Evolutionary conservation across 1,284 basidiomycete genomes (phyloP).

Genomic region (Pseudozyma tsukubaensis): DNA sequence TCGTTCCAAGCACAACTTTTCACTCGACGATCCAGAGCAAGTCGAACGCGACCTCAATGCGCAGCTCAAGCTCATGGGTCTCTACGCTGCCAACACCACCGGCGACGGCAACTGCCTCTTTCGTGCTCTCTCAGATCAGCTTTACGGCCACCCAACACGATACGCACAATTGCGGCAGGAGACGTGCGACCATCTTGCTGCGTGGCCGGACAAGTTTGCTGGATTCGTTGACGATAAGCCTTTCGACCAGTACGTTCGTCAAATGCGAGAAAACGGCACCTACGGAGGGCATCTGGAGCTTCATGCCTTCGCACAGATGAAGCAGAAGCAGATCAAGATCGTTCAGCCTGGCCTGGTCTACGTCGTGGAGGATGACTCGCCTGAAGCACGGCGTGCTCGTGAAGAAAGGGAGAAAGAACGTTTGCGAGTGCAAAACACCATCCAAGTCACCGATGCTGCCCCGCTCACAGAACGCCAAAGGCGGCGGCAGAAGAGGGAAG

Average conservation of each 20-base stretch:
- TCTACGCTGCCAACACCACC: slow-evolving; percentile 66
- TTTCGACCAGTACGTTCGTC: slow-evolving; percentile 62
- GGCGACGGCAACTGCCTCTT: slow-evolving; percentile 68
- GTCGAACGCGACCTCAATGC: slow-evolving; percentile 59
- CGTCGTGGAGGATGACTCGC: slow-evolving; percentile 65
- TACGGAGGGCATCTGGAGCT: slow-evolving; percentile 92
- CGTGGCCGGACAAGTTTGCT: slow-evolving; percentile 79
- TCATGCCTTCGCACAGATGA: slow-evolving; percentile 86
- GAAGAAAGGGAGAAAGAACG: slow-evolving; percentile 50
- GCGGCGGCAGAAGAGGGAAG: slow-evolving; percentile 42
- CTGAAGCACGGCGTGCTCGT: slow-evolving; percentile 50
- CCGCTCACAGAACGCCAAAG: slow-evolving; percentile 46
- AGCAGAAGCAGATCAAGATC: slow-evolving; percentile 83
- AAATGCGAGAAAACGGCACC: slow-evolving; percentile 74
- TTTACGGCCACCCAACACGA: slow-evolving; percentile 79
- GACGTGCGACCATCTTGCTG: slow-evolving; percentile 80
- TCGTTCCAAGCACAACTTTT: slow-evolving; percentile 42
- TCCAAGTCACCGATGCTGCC: slow-evolving; percentile 32
- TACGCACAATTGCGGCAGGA: slow-evolving; percentile 79
- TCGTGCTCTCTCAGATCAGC: slow-evolving; percentile 72
- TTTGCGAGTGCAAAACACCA: slow-evolving; percentile 38
- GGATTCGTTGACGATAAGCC: slow-evolving; percentile 85
- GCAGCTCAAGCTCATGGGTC: slow-evolving; percentile 62
- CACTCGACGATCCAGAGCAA: slow-evolving; percentile 62
- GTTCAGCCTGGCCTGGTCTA: slow-evolving; percentile 79